Evolutionary conservation across 768 basidiomycete species (phyloP).

Genomic region (Pleurotus giganteus): DNA sequence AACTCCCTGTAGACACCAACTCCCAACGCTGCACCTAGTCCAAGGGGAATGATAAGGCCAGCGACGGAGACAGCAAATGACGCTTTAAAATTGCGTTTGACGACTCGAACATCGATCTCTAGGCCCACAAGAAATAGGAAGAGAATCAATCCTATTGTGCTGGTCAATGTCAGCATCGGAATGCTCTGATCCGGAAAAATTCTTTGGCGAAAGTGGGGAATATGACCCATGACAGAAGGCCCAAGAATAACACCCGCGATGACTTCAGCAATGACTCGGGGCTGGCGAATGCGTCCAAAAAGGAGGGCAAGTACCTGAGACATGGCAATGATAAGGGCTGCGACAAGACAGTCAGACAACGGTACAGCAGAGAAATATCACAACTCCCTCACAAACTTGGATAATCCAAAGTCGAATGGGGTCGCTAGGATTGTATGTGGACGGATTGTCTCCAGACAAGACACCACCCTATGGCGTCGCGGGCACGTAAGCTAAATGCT

Average conservation of each 20-base stretch:
- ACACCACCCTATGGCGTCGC: conserved; percentile 56
- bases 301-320: conserved; percentile 68
- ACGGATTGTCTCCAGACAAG: conserved; percentile 74
- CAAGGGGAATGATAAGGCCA: conserved; percentile 77
- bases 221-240: conserved; percentile 72
- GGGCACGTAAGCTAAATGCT: neutral
- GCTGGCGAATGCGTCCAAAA: conserved; percentile 74
- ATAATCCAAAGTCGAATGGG: conserved; percentile 78
- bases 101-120: conserved; percentile 73
- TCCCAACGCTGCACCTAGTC: conserved; percentile 71
- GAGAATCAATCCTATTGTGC: conserved; percentile 71
- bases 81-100: conserved; percentile 60
- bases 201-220: conserved; percentile 62
- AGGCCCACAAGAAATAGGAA: conserved; percentile 85
- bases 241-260: conserved; percentile 89
- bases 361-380: neutral
- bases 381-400: conserved; percentile 55
- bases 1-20: conserved; percentile 77
- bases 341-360: conserved; percentile 7
- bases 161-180: conserved; percentile 65
- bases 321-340: conserved; percentile 80
- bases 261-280: conserved; percentile 89
- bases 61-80: conserved; percentile 60
- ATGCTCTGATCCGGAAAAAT: conserved; percentile 58
- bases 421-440: conserved; percentile 55